Evolutionary conservation across 306 rosid species (phyloP).

Genomic region (Pterocarpus macrocarpus): DNA sequence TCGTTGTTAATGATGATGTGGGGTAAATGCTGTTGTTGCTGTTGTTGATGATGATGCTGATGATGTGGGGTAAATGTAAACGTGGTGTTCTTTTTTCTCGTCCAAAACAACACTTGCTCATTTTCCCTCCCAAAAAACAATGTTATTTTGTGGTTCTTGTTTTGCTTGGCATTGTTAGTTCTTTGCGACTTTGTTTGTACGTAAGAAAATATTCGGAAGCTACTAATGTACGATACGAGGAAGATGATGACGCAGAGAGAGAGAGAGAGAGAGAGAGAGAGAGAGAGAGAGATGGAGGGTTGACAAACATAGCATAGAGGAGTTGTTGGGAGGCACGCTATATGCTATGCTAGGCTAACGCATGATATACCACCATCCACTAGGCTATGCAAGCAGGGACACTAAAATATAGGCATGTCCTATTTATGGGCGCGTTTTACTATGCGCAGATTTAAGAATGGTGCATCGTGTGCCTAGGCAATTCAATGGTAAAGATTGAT

Average conservation of each 20-base stretch:
- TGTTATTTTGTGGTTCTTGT: neutral
- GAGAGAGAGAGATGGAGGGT: neutral
- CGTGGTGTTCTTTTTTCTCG: too few species aligned
- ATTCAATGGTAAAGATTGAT: too few species aligned
- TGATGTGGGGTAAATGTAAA: too few species aligned
- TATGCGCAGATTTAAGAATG: too few species aligned
- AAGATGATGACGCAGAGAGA: neutral
- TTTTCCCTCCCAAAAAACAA: too few species aligned
- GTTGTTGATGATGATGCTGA: too few species aligned
- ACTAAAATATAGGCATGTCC: neutral
- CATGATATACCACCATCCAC: neutral
- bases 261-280: neutral
- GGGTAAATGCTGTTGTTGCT: too few species aligned
- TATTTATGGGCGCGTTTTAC: too few species aligned
- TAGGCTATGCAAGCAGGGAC: neutral
- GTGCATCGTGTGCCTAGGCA: too few species aligned
- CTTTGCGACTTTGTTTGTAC: neutral
- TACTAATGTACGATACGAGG: neutral
- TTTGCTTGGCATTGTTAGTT: neutral
- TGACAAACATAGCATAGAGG: neutral
- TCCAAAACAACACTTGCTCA: too few species aligned
- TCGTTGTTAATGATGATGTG: too few species aligned
- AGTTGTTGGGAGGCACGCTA: neutral
- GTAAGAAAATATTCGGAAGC: neutral
- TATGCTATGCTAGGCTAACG: neutral